These are phyloP conservation scores for Solanum chilense DNA, from an alignment of 257 asterid genomes.

Conservation along the genomic window DNA sequence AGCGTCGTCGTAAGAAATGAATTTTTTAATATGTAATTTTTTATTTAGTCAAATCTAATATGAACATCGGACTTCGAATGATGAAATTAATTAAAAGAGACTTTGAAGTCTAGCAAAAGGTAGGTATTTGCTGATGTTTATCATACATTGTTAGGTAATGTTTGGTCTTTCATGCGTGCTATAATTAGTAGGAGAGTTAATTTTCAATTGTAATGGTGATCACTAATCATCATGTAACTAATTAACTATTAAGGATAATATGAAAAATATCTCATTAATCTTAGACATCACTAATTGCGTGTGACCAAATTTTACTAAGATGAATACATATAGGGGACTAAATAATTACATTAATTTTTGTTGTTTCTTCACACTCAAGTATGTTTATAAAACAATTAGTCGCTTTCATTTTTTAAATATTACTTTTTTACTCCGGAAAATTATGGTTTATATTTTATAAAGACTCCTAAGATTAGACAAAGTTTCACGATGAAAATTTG, in stretches of 20 bases:
- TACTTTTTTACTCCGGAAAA: background rate
- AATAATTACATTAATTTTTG: background rate
- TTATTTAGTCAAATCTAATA: fast-evolving
- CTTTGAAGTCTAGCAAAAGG: background rate
- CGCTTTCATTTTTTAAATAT: background rate
- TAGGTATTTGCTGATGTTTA: background rate
- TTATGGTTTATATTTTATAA: background rate
- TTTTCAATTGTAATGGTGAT: background rate
- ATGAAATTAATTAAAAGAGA: background rate
- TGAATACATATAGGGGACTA: background rate
- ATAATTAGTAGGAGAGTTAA: background rate
- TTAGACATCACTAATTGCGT: background rate
- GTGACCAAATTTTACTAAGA: background rate
- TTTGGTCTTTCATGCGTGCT: background rate
- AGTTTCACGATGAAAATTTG: background rate
- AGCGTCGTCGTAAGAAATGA: fast-evolving
- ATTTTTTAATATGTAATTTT: fast-evolving
- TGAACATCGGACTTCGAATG: background rate
- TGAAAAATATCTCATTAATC: background rate
- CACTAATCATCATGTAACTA: background rate
- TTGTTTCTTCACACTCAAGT: background rate
- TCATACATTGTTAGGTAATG: background rate
- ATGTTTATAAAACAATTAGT: background rate
- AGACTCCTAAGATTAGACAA: background rate
- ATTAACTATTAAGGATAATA: background rate